A percentile compares a stretch with the other conserved stretches of the same genome.
phyloP scores from a whole-genome alignment of 2,329 filamentous ascomycete genomes.

The Ophiostoma ulmi region DNA sequence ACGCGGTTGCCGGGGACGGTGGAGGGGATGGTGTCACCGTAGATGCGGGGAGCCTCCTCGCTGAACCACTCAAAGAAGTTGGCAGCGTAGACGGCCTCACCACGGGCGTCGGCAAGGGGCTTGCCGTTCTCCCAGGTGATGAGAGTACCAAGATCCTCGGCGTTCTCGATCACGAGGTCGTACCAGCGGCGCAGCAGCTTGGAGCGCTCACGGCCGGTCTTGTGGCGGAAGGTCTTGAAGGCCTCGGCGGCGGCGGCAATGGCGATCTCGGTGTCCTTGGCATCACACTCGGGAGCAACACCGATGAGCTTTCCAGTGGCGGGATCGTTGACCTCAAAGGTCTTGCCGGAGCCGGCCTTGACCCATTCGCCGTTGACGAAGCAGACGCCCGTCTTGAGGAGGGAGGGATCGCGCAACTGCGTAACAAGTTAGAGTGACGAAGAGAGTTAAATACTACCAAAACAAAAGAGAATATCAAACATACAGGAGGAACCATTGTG shows the following conservation, averaged over 20 bases:
- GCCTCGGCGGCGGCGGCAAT: constrained; percentile 79
- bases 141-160: constrained; percentile 72
- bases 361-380: constrained; percentile 96
- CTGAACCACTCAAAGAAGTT: constrained; percentile 78
- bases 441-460: neutral
- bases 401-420: constrained; percentile 71
- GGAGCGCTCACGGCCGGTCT: constrained; percentile 68
- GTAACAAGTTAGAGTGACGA: neutral
- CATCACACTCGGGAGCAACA: constrained; percentile 76
- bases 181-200: constrained; percentile 76
- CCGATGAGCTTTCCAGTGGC: constrained; percentile 76
- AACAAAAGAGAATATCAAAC: neutral
- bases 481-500: constrained; percentile 45
- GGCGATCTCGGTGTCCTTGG: constrained; percentile 70
- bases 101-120: constrained; percentile 67
- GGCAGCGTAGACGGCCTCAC: constrained; percentile 67
- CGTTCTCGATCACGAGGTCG: constrained; percentile 70
- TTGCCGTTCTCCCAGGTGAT: constrained; percentile 92
- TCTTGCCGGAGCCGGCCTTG: constrained; percentile 77
- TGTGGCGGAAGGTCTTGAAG: constrained; percentile 63
- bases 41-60: constrained; percentile 68
- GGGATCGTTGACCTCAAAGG: constrained; percentile 84
- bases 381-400: constrained; percentile 75
- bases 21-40: constrained; percentile 70
- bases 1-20: constrained; percentile 67